Base-by-base conservation (phyloP, 2,329 filamentous ascomycete genomes). In the Penicillium sp. region DNA sequence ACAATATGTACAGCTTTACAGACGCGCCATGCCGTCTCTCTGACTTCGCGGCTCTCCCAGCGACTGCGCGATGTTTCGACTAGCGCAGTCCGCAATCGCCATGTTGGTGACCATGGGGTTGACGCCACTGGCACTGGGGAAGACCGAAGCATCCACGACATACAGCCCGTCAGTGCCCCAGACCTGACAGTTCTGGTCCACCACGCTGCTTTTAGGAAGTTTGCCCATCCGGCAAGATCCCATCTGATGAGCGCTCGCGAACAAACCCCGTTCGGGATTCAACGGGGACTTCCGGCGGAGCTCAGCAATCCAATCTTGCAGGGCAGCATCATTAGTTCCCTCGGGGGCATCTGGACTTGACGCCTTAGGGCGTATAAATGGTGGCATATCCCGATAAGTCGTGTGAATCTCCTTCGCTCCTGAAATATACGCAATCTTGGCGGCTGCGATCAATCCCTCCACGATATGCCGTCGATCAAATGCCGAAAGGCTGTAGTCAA, bases 401-500 rank as follows among this genome's bases (percentile, higher is more conserved):
- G 80, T 71, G 56, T 82, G 77, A 56, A 95, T 89, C 63, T 94
- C 86, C n/a, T 68, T 72, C 0, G 89, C 90, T 15, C 88, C 87
- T 27, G 78, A 74, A 30, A 87, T 75, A 59, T 88, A 90, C 45
- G 81, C 77, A 27, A 95, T 80, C 59, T 88, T 86, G 22, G 82
- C 80, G 2, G 83, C 68, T 2, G 79, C 84, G 32, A 89, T 60
- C 5, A 87, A 54, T 6, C 85, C 87, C 57, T 86, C 78, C 12
- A 90, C 61, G 15, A 83, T 76, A 61, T 88, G 76, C 17, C 74
- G 74, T 33, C 80, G 75, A 65, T 95, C 90, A 53, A 83, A 82
- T 13, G 73, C 68, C 13, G 82, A 87, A 0, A 78, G 70, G 0
- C 73, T 76, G 66, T 95, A 95, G 42, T 78, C 72, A 46, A 95